A percentile compares a stretch with the other conserved stretches of the same genome.
Conservation (phyloP, 768 basidiomycete genomes). For the Cubamyces sp. region DNA sequence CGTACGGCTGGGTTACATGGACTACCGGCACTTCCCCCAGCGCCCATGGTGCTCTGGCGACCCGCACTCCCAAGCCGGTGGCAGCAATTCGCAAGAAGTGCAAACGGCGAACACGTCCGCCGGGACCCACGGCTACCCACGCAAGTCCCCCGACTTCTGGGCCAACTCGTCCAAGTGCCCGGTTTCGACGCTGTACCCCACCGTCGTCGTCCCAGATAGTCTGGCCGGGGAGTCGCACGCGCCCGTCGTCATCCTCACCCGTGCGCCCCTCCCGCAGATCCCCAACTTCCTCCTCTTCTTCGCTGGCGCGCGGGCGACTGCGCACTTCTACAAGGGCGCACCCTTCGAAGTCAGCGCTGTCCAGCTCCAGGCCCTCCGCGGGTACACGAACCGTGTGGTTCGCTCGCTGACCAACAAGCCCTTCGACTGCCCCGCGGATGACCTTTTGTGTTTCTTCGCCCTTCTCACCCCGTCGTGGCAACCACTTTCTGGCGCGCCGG, state of each 20-base stretch:
- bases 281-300: constrained; percentile 63
- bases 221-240: constrained; percentile 43
- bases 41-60: not conserved
- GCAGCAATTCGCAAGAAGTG: not conserved
- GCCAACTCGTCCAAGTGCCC: constrained; percentile 36
- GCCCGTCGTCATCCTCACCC: constrained; percentile 69
- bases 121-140: constrained; percentile 58
- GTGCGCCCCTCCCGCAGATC: constrained; percentile 64
- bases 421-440: constrained; percentile 53
- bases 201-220: constrained; percentile 48
- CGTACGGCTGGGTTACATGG: constrained; percentile 23
- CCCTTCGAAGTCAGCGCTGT: constrained; percentile 53
- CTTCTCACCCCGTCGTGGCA: constrained; percentile 54
- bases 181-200: constrained; percentile 55
- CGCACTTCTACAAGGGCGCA: constrained; percentile 50
- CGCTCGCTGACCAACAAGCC: constrained; percentile 72
- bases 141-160: constrained; percentile 75
- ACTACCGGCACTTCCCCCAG: constrained; percentile 45
- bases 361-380: constrained; percentile 52
- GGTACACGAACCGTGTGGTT: constrained; percentile 66
- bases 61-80: not conserved
- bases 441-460: constrained; percentile 68
- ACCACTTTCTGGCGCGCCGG: constrained; percentile 13
- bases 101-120: constrained; percentile 18
- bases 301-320: constrained; percentile 46